Percentiles rank a stretch among this genome's conserved stretches.
Evolutionary conservation across 1,284 basidiomycete species (phyloP).

Genomic region (Apiotrichum porosum): DNA sequence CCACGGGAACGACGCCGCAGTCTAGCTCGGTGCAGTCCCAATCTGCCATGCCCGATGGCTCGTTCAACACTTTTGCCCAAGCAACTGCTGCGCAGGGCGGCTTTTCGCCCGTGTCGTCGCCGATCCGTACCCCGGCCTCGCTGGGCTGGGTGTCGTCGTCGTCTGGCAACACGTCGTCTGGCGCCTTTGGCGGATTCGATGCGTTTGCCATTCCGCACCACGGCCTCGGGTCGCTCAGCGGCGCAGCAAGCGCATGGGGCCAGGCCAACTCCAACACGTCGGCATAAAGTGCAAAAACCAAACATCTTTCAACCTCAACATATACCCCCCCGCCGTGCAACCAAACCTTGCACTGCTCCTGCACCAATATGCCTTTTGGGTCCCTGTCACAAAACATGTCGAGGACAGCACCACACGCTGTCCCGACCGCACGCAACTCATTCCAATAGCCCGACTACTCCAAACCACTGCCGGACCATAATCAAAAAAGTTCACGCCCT

Average conservation of each 20-base stretch:
- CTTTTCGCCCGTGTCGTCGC: constrained; percentile 38
- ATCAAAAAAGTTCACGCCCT: too few species aligned
- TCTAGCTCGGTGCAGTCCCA: neutral
- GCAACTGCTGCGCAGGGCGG: constrained; percentile 11
- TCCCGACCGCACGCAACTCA: too few species aligned
- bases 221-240: constrained; percentile 22
- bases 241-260: constrained; percentile 37
- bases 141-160: constrained; percentile 33
- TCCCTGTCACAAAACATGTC: neutral
- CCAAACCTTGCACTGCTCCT: too few species aligned
- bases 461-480: too few species aligned
- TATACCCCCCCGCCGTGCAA: too few species aligned
- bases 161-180: constrained; percentile 2
- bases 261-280: constrained; percentile 12
- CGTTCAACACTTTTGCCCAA: constrained; percentile 14
- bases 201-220: constrained; percentile 17
- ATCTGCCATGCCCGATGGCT: neutral
- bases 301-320: neutral
- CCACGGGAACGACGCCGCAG: constrained; percentile 1
- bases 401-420: too few species aligned
- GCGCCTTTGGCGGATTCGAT: constrained; percentile 14
- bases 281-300: neutral
- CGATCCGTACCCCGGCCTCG: constrained; percentile 36
- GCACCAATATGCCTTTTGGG: neutral
- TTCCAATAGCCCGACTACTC: too few species aligned